Percentiles rank a stretch among this genome's conserved stretches.
Conservation (phyloP, 2,329 filamentous ascomycete genomes). For the Aspergillus sergii region DNA sequence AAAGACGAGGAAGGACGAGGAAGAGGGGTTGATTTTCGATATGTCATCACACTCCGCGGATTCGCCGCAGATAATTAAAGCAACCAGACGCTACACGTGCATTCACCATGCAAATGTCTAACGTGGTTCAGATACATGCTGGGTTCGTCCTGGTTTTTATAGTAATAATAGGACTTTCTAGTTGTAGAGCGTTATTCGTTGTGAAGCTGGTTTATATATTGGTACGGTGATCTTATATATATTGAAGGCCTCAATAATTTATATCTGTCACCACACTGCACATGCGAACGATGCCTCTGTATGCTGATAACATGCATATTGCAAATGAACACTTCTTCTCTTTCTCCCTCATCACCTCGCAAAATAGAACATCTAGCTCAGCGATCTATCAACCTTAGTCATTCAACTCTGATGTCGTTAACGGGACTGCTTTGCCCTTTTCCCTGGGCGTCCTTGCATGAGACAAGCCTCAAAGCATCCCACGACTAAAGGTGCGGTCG, state of each 20-base stretch:
- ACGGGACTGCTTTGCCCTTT: background rate
- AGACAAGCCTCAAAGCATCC: background rate
- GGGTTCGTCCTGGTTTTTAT: background rate
- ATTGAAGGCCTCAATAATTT: background rate
- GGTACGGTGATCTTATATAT: background rate
- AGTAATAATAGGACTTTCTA: background rate
- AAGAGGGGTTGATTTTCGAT: slow-evolving; percentile 16
- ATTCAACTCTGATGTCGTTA: background rate
- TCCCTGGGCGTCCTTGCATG: background rate
- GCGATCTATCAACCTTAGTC: background rate
- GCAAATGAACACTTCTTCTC: background rate
- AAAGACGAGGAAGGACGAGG: slow-evolving; percentile 14
- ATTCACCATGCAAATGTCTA: background rate
- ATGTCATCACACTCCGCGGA: slow-evolving; percentile 16
- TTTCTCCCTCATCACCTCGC: background rate
- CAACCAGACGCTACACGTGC: background rate
- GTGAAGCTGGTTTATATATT: background rate
- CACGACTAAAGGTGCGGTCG: background rate
- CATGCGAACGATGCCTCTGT: background rate
- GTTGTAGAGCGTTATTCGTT: background rate
- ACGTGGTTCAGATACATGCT: background rate
- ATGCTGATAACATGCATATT: background rate
- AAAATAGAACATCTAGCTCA: background rate
- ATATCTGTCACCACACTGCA: background rate
- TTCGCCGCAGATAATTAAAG: slow-evolving; percentile 4